These are phyloP conservation scores for Piloderma croceum DNA, from an alignment of 768 basidiomycete species.

Conservation along the genomic window DNA sequence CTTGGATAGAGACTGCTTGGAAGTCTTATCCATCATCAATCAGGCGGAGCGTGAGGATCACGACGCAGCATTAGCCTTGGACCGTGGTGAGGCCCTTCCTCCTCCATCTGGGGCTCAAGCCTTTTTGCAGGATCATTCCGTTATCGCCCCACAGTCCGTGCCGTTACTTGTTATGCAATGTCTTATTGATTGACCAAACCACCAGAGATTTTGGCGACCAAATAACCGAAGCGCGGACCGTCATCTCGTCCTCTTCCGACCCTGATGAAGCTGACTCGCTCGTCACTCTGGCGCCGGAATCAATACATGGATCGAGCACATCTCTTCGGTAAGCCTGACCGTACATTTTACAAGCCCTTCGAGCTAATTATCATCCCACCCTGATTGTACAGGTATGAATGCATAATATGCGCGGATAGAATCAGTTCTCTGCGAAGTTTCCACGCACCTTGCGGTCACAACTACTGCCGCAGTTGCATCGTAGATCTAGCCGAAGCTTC, in stretches of 20 bases:
- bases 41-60: constrained; percentile 19
- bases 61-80: constrained; percentile 15
- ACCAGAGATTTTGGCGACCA: too few relatives aligned
- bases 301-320: too few relatives aligned
- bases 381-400: background rate
- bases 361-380: too few relatives aligned
- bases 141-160: background rate
- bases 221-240: too few relatives aligned
- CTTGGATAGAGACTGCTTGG: constrained; percentile 15
- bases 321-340: too few relatives aligned
- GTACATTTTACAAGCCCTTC: too few relatives aligned
- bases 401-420: background rate
- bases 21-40: constrained; percentile 9
- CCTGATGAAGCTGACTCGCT: too few relatives aligned
- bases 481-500: constrained; percentile 35
- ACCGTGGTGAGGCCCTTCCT: constrained; percentile 8
- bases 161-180: too few relatives aligned
- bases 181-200: too few relatives aligned
- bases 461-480: constrained; percentile 44
- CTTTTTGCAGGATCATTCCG: background rate
- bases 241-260: too few relatives aligned
- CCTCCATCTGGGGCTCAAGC: background rate
- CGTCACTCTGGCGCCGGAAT: too few relatives aligned
- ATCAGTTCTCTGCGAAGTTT: constrained; percentile 1
- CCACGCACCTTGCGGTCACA: constrained; percentile 39